Evolutionary conservation across 371 early-diverging fungal species (phyloP).

Genomic region (Synchytrium microbalum): DNA sequence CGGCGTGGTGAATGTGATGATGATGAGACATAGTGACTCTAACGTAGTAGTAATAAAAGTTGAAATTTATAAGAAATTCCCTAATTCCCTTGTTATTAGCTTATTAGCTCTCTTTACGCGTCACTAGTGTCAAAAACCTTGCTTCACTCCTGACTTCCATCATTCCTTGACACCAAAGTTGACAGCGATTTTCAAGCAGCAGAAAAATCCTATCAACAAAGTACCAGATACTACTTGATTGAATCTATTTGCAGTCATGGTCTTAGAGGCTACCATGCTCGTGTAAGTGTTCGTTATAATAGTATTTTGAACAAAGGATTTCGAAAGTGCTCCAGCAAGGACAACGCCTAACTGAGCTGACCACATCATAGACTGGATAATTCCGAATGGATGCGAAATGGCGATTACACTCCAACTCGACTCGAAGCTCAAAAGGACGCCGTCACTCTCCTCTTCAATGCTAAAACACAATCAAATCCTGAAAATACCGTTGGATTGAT

Average conservation of each 20-base stretch:
- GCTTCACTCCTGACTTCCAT: too few relatives aligned
- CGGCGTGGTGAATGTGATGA: too few relatives aligned
- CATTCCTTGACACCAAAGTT: too few relatives aligned
- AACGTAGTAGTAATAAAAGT: too few relatives aligned
- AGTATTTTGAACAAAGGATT: neutral
- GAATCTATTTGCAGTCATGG: too few relatives aligned
- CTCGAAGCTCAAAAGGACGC: conserved; percentile 93
- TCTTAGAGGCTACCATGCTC: conserved; percentile 66
- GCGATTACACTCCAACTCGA: conserved; percentile 95
- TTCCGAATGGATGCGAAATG: conserved; percentile 98
- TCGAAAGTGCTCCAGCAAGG: neutral
- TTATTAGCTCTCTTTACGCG: too few relatives aligned
- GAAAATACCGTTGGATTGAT: conserved; percentile 96
- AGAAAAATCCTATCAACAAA: neutral
- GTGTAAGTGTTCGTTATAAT: conserved; percentile 38
- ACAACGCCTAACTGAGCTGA: neutral
- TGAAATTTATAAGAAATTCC: too few relatives aligned
- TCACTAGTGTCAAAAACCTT: too few relatives aligned
- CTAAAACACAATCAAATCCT: conserved; percentile 86
- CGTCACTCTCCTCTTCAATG: conserved; percentile 81
- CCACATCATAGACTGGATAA: conserved; percentile 74
- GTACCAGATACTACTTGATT: neutral
- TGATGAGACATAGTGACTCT: too few relatives aligned
- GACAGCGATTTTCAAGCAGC: too few relatives aligned
- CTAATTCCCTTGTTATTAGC: too few relatives aligned